Percentiles rank a stretch among this genome's conserved stretches.
These are phyloP conservation scores for Herpotrichia juniperi DNA, from an alignment of 2,329 filamentous ascomycete species.

Conservation along the genomic window DNA sequence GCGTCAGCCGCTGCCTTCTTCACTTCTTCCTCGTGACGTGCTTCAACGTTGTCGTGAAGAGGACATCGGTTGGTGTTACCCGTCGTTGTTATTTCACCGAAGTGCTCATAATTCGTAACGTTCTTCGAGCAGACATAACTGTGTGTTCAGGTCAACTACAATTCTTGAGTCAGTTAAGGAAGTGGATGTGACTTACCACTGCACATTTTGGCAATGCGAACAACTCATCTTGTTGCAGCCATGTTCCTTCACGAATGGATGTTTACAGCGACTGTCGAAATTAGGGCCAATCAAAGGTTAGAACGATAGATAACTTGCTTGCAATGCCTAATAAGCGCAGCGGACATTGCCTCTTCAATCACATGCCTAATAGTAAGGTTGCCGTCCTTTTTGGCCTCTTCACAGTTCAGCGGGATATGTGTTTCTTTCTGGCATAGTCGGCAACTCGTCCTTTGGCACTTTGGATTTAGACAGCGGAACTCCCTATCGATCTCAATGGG, in stretches of 20 bases:
- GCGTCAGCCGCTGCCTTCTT: constrained; percentile 65
- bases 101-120: constrained; percentile 71
- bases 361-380: constrained; percentile 66
- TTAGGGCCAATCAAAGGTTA: neutral
- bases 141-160: constrained; percentile 48
- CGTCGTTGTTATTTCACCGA: constrained; percentile 57
- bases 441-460: constrained; percentile 63
- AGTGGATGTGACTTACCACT: constrained; percentile 55
- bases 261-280: constrained; percentile 57
- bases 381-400: constrained; percentile 66
- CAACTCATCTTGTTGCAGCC: constrained; percentile 89
- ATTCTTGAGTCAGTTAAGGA: neutral
- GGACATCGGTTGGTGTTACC: constrained; percentile 62
- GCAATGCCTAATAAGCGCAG: constrained; percentile 77
- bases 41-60: constrained; percentile 67
- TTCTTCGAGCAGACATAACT: constrained; percentile 75
- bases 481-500: constrained; percentile 72
- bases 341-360: constrained; percentile 85
- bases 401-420: constrained; percentile 75
- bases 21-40: constrained; percentile 69
- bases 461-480: constrained; percentile 72
- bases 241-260: constrained; percentile 76
- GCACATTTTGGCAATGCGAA: constrained; percentile 59
- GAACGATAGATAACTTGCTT: constrained; percentile 48
- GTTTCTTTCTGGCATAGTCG: constrained; percentile 68